These are phyloP conservation scores for Senna siamea DNA, from an alignment of 306 rosid species.

Conservation along the genomic window DNA sequence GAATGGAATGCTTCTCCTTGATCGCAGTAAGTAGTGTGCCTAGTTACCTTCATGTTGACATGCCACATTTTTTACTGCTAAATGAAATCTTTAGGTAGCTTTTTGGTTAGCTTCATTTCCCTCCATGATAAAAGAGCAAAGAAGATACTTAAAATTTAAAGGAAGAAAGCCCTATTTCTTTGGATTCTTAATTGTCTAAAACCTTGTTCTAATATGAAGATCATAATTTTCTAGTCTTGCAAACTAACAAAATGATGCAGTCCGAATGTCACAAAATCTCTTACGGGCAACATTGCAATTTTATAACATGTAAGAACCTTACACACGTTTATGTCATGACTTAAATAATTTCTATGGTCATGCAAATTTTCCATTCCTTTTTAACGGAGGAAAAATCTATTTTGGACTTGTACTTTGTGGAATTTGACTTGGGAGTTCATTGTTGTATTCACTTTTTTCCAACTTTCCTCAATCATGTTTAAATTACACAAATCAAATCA, in stretches of 20 bases:
- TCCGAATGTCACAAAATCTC: too few relatives aligned
- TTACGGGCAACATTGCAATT: background rate
- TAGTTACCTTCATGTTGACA: conserved; percentile 13
- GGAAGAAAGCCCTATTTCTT: too few relatives aligned
- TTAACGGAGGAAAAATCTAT: background rate
- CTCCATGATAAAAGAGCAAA: too few relatives aligned
- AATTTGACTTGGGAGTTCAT: background rate
- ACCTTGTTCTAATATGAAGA: background rate
- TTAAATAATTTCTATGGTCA: background rate
- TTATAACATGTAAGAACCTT: too few relatives aligned
- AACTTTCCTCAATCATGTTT: conserved; percentile 9
- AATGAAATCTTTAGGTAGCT: too few relatives aligned
- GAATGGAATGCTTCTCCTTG: background rate
- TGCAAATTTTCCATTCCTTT: background rate
- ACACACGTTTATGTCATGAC: too few relatives aligned
- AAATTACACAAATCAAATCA: background rate
- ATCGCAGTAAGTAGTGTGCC: background rate
- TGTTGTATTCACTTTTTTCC: background rate
- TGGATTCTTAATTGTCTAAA: conserved; percentile 12
- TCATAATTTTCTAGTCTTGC: conserved; percentile 22
- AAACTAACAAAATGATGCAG: conserved; percentile 10
- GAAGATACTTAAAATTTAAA: too few relatives aligned
- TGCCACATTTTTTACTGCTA: conserved; percentile 11
- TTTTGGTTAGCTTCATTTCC: too few relatives aligned
- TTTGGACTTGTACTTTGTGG: background rate